Evolutionary conservation across 169 alveolate species (phyloP).

Genomic region (Eimeria necatrix): DNA sequence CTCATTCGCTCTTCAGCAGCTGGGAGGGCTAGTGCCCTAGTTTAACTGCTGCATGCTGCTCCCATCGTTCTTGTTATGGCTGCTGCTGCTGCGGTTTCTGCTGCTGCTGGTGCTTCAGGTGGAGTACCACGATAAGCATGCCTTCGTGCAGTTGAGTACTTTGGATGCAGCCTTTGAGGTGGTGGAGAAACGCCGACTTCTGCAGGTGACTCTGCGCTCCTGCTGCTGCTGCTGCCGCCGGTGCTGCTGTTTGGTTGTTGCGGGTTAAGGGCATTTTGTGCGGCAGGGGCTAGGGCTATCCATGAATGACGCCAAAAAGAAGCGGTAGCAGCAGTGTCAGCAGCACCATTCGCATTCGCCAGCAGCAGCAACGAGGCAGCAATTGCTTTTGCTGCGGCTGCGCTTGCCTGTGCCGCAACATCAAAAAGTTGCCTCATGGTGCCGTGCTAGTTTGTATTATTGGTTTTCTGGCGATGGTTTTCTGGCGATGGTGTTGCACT

Average conservation of each 20-base stretch:
- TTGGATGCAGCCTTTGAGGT: conserved; percentile 73
- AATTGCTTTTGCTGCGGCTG: not conserved
- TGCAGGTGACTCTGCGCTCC: conserved; percentile 2
- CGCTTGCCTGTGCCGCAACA: not conserved
- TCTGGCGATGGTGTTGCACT: not conserved
- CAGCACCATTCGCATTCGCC: no score
- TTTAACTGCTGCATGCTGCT: not conserved
- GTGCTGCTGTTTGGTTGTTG: not conserved
- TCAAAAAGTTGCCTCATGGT: not conserved
- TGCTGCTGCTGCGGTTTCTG: not conserved
- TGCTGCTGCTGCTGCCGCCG: not conserved
- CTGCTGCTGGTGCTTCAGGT: conserved; percentile 46
- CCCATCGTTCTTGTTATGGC: not conserved
- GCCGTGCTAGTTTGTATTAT: not conserved
- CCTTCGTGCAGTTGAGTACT: conserved; percentile 76
- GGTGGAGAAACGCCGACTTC: conserved; percentile 68
- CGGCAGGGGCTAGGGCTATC: no score
- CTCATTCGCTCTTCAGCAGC: not conserved
- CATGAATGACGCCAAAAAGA: no score
- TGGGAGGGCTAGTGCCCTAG: not conserved
- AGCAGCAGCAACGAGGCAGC: not conserved
- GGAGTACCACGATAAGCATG: conserved; percentile 71
- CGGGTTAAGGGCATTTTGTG: not conserved
- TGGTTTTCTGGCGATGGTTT: not conserved
- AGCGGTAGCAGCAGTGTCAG: no score